phyloP scores from a whole-genome alignment of 306 rosid genomes.

The Comarum palustre region DNA sequence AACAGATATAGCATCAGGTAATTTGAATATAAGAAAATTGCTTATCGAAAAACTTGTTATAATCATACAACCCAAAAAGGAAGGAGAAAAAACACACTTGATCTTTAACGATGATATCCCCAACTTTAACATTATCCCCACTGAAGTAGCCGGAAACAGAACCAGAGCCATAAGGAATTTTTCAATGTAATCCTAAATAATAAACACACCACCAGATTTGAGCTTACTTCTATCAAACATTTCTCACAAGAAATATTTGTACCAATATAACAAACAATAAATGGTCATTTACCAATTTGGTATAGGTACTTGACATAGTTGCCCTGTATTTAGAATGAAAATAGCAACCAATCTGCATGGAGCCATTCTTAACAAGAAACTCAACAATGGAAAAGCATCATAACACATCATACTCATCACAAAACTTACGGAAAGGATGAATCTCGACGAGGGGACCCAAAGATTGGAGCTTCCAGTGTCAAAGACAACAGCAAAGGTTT shows the following conservation, averaged over 20 bases:
- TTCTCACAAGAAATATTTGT: not conserved
- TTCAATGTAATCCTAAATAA: constrained; percentile 42
- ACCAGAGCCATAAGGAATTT: constrained; percentile 47
- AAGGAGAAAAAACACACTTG: constrained; percentile 31
- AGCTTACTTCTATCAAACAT: not conserved
- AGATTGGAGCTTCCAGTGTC: constrained; percentile 78
- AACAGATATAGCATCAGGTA: constrained; percentile 12
- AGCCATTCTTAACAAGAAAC: constrained; percentile 21
- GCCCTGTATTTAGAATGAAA: constrained; percentile 63
- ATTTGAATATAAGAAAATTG: not conserved
- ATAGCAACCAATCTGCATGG: constrained; percentile 66
- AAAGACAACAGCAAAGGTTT: constrained; percentile 58
- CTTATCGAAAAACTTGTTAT: not conserved
- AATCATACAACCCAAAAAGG: constrained; percentile 5
- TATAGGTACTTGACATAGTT: constrained; percentile 40
- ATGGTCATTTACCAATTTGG: constrained; percentile 37
- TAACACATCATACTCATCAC: not conserved
- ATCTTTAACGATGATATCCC: constrained; percentile 34
- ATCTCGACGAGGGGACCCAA: constrained; percentile 79
- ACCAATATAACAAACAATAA: not conserved
- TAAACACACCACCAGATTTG: constrained; percentile 8
- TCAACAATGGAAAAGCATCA: constrained; percentile 9
- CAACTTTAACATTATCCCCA: constrained; percentile 38
- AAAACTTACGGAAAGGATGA: constrained; percentile 59
- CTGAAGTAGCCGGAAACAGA: constrained; percentile 49